Conservation (phyloP, 331 rosid genomes). For the Prunus yedoensis region DNA sequence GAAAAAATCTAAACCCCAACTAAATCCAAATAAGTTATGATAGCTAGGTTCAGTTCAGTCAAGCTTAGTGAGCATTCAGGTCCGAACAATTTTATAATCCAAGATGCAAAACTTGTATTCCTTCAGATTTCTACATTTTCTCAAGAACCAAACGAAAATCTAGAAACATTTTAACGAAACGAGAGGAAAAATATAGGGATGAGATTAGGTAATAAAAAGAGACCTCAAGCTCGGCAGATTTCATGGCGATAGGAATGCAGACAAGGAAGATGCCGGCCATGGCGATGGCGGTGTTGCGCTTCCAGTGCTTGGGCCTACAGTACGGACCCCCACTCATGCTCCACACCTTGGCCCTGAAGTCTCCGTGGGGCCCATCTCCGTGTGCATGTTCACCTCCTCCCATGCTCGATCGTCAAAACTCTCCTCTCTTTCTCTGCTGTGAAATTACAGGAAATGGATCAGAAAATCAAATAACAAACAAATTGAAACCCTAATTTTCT, state of each 20-base stretch:
- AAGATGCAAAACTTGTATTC: not conserved
- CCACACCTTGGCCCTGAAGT: conserved; percentile 92
- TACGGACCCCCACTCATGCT: conserved; percentile 89
- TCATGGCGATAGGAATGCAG: conserved; percentile 93
- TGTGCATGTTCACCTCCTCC: conserved; percentile 83
- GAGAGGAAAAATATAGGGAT: not conserved
- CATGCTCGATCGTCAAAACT: conserved; percentile 41
- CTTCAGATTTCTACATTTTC: not conserved
- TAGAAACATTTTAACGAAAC: not conserved
- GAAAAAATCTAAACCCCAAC: not conserved
- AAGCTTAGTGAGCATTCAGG: not conserved
- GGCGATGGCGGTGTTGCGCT: conserved; percentile 89
- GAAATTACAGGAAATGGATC: conserved; percentile 1
- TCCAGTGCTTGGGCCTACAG: conserved; percentile 96
- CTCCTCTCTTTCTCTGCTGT: conserved; percentile 15
- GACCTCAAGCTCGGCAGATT: conserved; percentile 97
- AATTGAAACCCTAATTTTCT: conserved; percentile 18
- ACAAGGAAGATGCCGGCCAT: conserved; percentile 81
- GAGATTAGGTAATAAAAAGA: not conserved
- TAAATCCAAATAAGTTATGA: not conserved
- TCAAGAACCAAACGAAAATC: not conserved
- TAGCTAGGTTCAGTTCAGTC: not conserved
- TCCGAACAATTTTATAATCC: not conserved
- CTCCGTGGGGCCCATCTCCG: conserved; percentile 45
- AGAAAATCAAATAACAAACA: not conserved